These are phyloP conservation scores for Malassezia dermatis DNA, from an alignment of 1,284 basidiomycete species.

Conservation along the genomic window DNA sequence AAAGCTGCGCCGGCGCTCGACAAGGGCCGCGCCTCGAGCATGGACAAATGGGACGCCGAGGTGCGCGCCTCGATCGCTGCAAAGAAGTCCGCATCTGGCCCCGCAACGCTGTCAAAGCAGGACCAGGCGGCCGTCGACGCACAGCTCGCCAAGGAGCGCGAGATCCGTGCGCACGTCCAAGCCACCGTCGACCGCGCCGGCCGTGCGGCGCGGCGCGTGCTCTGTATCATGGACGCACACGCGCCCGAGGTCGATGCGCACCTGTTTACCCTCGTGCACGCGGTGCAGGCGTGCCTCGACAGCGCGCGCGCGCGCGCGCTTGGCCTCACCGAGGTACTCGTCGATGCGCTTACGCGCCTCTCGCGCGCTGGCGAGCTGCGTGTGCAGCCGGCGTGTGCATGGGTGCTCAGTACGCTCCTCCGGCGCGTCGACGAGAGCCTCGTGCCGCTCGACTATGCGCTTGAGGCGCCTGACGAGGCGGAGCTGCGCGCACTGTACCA, in stretches of 20 bases:
- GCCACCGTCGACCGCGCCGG: conserved; percentile 20
- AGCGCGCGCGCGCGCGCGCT: conserved; percentile 17
- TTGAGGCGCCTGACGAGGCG: conserved; percentile 53
- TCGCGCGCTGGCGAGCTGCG: conserved; percentile 1
- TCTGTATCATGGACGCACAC: conserved; percentile 24
- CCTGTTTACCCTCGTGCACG: conserved; percentile 28
- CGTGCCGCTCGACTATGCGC: conserved; percentile 29
- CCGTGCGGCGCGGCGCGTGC: conserved; percentile 26
- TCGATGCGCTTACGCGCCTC: conserved; percentile 2
- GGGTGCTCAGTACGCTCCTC: conserved; percentile 28
- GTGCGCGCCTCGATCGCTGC: conserved; percentile 41
- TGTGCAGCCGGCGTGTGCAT: conserved; percentile 21
- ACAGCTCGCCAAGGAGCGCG: conserved; percentile 34
- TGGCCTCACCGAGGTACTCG: background rate
- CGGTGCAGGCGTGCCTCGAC: conserved; percentile 26
- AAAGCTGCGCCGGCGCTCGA: conserved; percentile 6
- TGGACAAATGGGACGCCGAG: conserved; percentile 46
- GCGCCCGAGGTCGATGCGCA: conserved; percentile 27
- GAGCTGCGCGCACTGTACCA: conserved; percentile 78
- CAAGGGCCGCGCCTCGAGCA: conserved; percentile 32
- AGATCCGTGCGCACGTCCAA: conserved; percentile 29
- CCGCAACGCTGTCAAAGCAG: conserved; percentile 36
- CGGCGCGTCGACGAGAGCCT: conserved; percentile 31
- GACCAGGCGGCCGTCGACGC: conserved; percentile 37
- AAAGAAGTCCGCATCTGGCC: conserved; percentile 36